Base-by-base conservation (phyloP, 2,329 filamentous ascomycete species). In the Alternaria dauci region DNA sequence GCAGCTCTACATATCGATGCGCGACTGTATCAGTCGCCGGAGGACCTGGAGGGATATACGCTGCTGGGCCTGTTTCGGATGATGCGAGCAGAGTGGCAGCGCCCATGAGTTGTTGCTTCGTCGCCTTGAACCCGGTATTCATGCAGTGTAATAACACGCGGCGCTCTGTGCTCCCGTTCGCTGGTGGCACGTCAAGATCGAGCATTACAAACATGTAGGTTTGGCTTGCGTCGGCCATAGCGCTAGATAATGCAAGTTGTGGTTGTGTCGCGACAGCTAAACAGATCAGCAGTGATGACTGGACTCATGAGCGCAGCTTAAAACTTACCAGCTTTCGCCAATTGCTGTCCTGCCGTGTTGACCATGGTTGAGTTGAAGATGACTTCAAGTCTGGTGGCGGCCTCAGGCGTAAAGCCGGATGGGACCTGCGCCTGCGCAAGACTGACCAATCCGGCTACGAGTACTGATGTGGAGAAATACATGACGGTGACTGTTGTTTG, bases 121-220 rank as follows among this genome's bases (percentile, higher is more conserved):
- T 74, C 14, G 73, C 67, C 62, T 75, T 76, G 67, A 77, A 75
- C 50, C 70, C 74, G 3, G 72, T 75, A 26, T 68, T 72, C 68
- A 78, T 66, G 48, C 72, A 71, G 62, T 78, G 75, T 5, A 78
- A 67, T 25, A 78, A 64, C 12, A 70, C 66, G 30, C 73, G 74
- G 54, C 76, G 73, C 5, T 62, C 65, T 7, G 66, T 59, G 62
- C 61, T 70, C 26, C 67, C 67, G 46, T 64, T 54, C 39, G 51
- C 61, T 14, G 72, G 67, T 8, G 75, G 75, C 1, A 77, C 73
- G 50, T 78, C 76, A 9, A 78, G 70, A 52, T 78, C 76, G 18
- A 78, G 50, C 76, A 78, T 78, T 23, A 77, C 67, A 61, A 76
- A 77, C 62, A 78, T 68, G 65, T 68, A 78, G 3, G 71, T 75